phyloP scores from a whole-genome alignment of 2,329 filamentous ascomycete species.

The Nigrospora osmanthi region DNA sequence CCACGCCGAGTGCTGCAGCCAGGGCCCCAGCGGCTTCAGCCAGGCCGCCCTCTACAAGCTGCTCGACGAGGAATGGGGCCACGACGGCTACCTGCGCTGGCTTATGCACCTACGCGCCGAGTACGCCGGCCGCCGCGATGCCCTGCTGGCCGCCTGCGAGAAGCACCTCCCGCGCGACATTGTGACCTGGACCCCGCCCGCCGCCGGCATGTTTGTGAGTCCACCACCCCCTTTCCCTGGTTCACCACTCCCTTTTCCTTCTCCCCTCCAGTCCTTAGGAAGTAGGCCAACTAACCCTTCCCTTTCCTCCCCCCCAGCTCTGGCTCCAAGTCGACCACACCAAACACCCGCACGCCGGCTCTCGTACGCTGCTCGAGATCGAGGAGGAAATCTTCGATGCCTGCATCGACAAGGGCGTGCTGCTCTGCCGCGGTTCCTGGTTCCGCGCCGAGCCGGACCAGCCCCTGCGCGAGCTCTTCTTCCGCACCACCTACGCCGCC shows the following conservation, averaged over 20 bases:
- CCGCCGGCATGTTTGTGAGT: conserved; percentile 91
- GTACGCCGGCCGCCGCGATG: conserved; percentile 74
- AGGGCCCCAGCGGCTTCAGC: conserved; percentile 77
- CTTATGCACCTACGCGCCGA: conserved; percentile 71
- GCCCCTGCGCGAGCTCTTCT: conserved; percentile 62
- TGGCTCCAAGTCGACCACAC: conserved; percentile 66
- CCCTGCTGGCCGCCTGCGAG: conserved; percentile 73
- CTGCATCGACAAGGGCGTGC: conserved; percentile 67
- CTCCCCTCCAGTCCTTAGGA: too few species aligned
- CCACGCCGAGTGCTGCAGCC: conserved; percentile 75
- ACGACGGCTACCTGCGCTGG: conserved; percentile 84
- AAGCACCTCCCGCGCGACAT: conserved; percentile 65
- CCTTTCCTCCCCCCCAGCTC: conserved; percentile 37
- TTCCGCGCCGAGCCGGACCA: conserved; percentile 69
- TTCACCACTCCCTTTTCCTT: too few species aligned
- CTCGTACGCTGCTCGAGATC: conserved; percentile 52
- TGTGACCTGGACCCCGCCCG: conserved; percentile 71
- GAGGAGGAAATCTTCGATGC: conserved; percentile 82
- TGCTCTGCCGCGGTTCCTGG: conserved; percentile 83
- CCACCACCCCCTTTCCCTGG: too few species aligned
- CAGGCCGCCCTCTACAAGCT: conserved; percentile 84
- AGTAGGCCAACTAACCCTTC: background rate
- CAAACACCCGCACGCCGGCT: conserved; percentile 53
- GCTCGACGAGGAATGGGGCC: conserved; percentile 90
- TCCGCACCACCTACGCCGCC: conserved; percentile 83